Base-by-base conservation (phyloP, 192 early-diverging fungal genomes). In the Backusella mclennaniae region DNA sequence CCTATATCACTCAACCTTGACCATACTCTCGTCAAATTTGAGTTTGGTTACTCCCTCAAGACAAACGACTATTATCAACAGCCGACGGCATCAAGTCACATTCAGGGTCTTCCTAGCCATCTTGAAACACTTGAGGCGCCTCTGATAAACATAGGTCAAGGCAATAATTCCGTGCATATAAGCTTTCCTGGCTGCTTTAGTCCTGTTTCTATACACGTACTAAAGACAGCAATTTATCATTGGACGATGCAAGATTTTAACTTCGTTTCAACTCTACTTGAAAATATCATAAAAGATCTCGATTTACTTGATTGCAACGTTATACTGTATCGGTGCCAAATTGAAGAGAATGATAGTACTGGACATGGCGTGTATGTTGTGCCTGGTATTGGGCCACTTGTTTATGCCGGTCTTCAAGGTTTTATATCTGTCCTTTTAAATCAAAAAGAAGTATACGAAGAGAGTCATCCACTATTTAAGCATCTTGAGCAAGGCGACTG, bases 331-430 rank as follows among this genome's bases (percentile, higher is more conserved):
- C 90, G 96, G 6, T 92, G 93, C 78, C 92, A 87, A 35, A 82
- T 87, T 0, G 98, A 99, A 81, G 98, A 99, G 83, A 80, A 84
- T 63, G 96, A 98, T 73, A 33, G 80, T 11, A 91, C 91, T 77
- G 93, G 91, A 38, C 89, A 96, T 75, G 92, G 93, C n/a, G 88
- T 82, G 8, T 99, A 99, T 78, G 87, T 97, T 63, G 89, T 99
- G 42, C 97, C 98, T 5, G 90, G 88, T n/a, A 84, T 90, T 77
- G 98, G 97, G 0, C 53, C 80, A 11, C 80, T 98, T 9, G 83
- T 93, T 0, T 99, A 98, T 79, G 94, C 93, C 77, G 98, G 98
- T 6, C 76, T 99, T 26, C 94, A 98, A 85, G 98, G 98, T 1
- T 96, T 95, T 77, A 89, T 95, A 73, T 92, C 95, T 31, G 91